A percentile compares a stretch with the other conserved stretches of the same genome.
phyloP scores from a whole-genome alignment of 2,329 filamentous ascomycete genomes.

The Alternaria sp. region DNA sequence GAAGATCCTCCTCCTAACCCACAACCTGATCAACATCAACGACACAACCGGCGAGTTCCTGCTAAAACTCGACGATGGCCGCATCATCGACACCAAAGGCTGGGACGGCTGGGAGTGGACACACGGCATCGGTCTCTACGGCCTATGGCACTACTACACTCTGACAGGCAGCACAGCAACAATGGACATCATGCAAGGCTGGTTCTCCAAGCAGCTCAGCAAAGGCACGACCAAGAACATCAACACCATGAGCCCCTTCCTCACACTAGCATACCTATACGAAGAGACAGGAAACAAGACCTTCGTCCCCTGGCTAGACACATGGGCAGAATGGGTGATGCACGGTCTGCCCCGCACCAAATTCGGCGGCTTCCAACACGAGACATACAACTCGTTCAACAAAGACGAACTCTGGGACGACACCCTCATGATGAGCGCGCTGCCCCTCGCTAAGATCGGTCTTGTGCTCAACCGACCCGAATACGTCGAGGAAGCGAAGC shows the following conservation, averaged over 20 bases:
- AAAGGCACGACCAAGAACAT: slow-evolving; percentile 84
- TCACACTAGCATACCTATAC: slow-evolving; percentile 79
- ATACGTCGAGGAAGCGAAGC: slow-evolving; percentile 79
- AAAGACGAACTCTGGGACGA: slow-evolving; percentile 83
- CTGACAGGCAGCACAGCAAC: slow-evolving; percentile 68
- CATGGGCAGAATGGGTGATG: slow-evolving; percentile 85
- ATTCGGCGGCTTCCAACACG: slow-evolving; percentile 76
- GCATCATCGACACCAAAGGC: slow-evolving; percentile 82
- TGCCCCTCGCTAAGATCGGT: slow-evolving; percentile 82
- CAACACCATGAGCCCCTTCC: slow-evolving; percentile 81
- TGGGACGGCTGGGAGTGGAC: slow-evolving; percentile 88
- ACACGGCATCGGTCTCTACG: slow-evolving; percentile 79
- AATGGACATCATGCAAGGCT: slow-evolving; percentile 72
- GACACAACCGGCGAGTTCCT: slow-evolving; percentile 78
- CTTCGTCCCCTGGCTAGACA: slow-evolving; percentile 78
- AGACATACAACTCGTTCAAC: slow-evolving; percentile 75
- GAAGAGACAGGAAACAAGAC: slow-evolving; percentile 72
- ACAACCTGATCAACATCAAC: slow-evolving; percentile 78
- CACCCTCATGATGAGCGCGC: slow-evolving; percentile 86
- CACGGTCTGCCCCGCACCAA: slow-evolving; percentile 75
- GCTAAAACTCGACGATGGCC: slow-evolving; percentile 72
- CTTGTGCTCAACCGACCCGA: slow-evolving; percentile 71
- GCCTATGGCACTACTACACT: slow-evolving; percentile 81
- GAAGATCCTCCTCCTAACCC: slow-evolving; percentile 71
- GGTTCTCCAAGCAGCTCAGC: slow-evolving; percentile 73